These are phyloP conservation scores for Beta lomatogona DNA, from an alignment of 179 eudicot species.

Conservation along the genomic window DNA sequence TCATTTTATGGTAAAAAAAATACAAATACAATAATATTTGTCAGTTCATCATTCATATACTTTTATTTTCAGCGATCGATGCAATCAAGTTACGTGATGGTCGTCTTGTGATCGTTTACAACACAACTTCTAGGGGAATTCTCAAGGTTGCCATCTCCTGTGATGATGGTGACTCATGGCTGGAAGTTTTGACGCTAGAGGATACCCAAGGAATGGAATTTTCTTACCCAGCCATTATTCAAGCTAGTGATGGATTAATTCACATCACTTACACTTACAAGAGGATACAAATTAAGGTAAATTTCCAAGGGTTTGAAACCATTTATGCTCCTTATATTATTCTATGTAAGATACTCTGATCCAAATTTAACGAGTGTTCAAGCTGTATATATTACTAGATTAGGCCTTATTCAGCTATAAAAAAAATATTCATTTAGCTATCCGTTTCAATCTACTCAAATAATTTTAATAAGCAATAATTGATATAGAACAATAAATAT, in stretches of 20 bases:
- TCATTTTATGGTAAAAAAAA: too few species aligned
- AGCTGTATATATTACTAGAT: too few species aligned
- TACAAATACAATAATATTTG: too few species aligned
- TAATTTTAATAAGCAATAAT: too few species aligned
- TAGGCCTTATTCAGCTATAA: too few species aligned
- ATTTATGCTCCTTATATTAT: too few species aligned
- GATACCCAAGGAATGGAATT: not conserved
- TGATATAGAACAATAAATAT: too few species aligned
- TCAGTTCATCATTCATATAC: not conserved
- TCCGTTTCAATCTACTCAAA: too few species aligned
- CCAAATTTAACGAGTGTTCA: too few species aligned
- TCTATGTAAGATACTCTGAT: too few species aligned
- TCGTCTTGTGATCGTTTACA: constrained; percentile 9
- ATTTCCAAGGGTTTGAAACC: too few species aligned
- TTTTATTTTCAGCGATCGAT: constrained; percentile 54
- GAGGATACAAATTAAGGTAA: constrained; percentile 8
- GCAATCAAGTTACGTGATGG: constrained; percentile 50
- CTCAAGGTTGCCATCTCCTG: constrained; percentile 6
- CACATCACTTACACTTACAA: constrained; percentile 10
- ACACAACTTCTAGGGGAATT: constrained; percentile 7
- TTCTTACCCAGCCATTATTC: constrained; percentile 11
- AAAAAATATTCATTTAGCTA: too few species aligned
- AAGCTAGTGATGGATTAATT: not conserved
- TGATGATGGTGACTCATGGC: constrained; percentile 9
- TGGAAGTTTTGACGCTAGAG: constrained; percentile 2